Percentiles rank a stretch among this genome's conserved stretches.
Conservation (phyloP, 345 rosid genomes). For the Anacardium occidentale region DNA sequence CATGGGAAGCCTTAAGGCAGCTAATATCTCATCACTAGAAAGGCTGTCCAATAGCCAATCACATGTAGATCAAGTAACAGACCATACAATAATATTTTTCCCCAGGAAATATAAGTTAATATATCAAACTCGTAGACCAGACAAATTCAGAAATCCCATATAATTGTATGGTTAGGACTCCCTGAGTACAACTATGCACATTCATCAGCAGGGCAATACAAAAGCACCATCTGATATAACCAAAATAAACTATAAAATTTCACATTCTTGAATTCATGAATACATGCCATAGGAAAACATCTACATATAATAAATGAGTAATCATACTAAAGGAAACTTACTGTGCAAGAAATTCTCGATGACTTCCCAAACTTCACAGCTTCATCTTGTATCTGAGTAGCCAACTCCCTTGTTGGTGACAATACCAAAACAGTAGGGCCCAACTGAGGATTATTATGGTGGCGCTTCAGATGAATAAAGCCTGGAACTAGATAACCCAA, state of each 20-base stretch:
- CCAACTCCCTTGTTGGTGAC: constrained; percentile 98
- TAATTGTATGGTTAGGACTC: not conserved
- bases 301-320: not conserved
- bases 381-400: constrained; percentile 93
- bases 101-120: too few species aligned
- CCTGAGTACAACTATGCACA: not conserved
- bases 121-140: too few species aligned
- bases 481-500: constrained; percentile 91
- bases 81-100: too few species aligned
- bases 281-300: not conserved
- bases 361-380: constrained; percentile 92
- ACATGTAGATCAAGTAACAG: too few species aligned
- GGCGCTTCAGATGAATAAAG: constrained; percentile 72
- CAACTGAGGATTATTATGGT: constrained; percentile 61
- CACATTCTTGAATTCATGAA: not conserved
- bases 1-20: not conserved
- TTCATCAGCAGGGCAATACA: not conserved
- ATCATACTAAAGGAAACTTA: constrained; percentile 33
- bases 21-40: not conserved
- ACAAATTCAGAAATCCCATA: too few species aligned
- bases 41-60: not conserved
- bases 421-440: constrained; percentile 92
- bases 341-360: constrained; percentile 82
- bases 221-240: not conserved
- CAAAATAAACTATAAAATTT: not conserved